phyloP scores from a whole-genome alignment of 352 stramenopile species.

The Blastocystis sp. region DNA sequence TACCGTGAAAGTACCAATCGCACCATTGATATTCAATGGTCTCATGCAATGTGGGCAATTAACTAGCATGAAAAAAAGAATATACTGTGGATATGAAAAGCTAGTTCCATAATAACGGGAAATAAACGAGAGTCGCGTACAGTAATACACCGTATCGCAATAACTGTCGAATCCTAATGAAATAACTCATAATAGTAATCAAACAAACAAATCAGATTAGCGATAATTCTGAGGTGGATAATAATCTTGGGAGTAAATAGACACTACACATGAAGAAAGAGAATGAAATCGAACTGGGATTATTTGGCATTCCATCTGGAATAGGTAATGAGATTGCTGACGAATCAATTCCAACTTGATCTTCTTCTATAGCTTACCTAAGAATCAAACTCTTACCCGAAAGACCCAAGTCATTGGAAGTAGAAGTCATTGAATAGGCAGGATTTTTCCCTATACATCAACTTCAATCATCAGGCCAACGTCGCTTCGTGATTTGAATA shows the following conservation, averaged over 20 bases:
- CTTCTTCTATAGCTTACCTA: not conserved
- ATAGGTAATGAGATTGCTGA: not conserved
- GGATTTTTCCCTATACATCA: not conserved
- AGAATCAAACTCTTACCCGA: not conserved
- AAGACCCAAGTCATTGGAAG: not conserved
- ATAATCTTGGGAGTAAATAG: constrained; percentile 54
- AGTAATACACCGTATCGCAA: too few species aligned
- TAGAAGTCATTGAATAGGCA: not conserved
- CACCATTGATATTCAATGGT: constrained; percentile 23
- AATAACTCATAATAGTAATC: not conserved
- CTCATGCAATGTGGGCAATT: constrained; percentile 28
- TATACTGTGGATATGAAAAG: not conserved
- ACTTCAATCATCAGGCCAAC: not conserved
- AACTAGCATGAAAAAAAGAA: constrained; percentile 24
- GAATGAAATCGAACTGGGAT: not conserved
- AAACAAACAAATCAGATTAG: not conserved
- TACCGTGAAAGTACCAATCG: not conserved
- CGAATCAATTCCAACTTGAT: not conserved
- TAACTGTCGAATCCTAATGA: not conserved
- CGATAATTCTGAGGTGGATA: constrained; percentile 27
- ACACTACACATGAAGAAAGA: not conserved
- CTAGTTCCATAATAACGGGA: not conserved
- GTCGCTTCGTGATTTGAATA: not conserved
- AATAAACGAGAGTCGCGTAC: not conserved
- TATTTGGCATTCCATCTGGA: not conserved